Evolutionary conservation across 345 rosid genomes (phyloP).

Genomic region (Laguncularia racemosa): DNA sequence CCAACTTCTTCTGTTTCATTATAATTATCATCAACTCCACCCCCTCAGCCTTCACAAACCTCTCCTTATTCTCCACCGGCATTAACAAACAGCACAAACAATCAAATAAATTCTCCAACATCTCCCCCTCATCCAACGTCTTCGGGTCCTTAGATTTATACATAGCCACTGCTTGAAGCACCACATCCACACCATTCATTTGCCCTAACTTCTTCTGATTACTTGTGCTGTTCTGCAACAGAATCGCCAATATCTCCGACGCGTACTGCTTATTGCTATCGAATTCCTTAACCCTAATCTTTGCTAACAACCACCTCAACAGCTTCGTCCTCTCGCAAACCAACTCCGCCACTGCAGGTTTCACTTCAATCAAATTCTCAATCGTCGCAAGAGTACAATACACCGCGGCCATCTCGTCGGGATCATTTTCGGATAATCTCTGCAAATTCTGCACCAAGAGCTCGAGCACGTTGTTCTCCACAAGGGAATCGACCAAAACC

Average conservation of each 20-base stretch:
- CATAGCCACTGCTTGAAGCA: constrained; percentile 87
- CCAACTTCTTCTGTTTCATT: constrained; percentile 96
- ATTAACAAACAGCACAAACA: constrained; percentile 82
- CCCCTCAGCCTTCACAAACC: constrained; percentile 93
- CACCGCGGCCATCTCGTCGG: constrained; percentile 75
- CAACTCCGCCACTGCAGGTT: constrained; percentile 78
- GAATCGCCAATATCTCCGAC: constrained; percentile 84
- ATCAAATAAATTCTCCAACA: constrained; percentile 92
- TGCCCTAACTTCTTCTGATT: constrained; percentile 90
- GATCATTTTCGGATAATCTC: constrained; percentile 67
- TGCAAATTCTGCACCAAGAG: constrained; percentile 85
- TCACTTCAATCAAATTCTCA: constrained; percentile 92
- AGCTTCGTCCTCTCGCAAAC: constrained; percentile 87
- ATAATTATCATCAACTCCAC: constrained; percentile 97
- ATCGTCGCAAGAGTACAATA: constrained; percentile 69
- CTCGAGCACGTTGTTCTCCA: constrained; percentile 85
- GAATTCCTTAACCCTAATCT: constrained; percentile 79
- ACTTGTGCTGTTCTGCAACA: constrained; percentile 70
- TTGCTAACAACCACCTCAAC: constrained; percentile 66
- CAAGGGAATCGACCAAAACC: constrained; percentile 54
- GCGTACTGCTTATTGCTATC: constrained; percentile 92
- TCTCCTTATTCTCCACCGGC: constrained; percentile 98
- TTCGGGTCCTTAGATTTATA: constrained; percentile 91
- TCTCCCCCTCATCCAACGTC: constrained; percentile 88
- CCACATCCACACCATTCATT: constrained; percentile 94